These are phyloP conservation scores for Lentinula sp. DNA, from an alignment of 768 basidiomycete species.

Conservation along the genomic window DNA sequence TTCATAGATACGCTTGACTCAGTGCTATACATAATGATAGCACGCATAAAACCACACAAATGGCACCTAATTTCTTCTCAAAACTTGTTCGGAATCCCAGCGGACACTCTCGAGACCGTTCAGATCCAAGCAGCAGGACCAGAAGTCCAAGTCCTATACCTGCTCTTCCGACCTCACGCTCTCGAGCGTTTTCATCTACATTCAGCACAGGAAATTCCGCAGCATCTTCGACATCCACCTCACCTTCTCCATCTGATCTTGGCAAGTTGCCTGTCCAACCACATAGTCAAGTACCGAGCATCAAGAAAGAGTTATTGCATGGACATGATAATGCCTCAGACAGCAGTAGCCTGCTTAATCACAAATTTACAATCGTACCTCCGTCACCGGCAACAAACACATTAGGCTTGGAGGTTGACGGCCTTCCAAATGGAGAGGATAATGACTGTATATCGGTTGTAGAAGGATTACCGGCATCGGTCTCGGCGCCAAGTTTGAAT, in stretches of 20 bases:
- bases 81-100: constrained; percentile 1
- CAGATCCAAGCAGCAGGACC: background rate
- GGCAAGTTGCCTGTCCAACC: background rate
- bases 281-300: constrained; percentile 3
- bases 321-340: constrained; percentile 1
- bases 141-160: constrained; percentile 1
- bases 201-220: background rate
- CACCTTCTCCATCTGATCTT: background rate
- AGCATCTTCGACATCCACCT: background rate
- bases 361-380: constrained; percentile 1
- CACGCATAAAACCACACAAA: background rate
- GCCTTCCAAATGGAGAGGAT: background rate
- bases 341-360: background rate
- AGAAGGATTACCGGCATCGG: constrained; percentile 3
- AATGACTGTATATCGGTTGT: background rate
- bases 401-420: background rate
- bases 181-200: background rate
- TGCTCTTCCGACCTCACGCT: background rate
- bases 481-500: background rate
- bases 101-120: background rate
- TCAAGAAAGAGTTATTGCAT: background rate
- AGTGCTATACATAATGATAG: background rate
- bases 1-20: background rate
- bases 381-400: background rate
- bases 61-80: constrained; percentile 5